Evolutionary conservation across 2,329 filamentous ascomycete species (phyloP), one percentile per base, ranked within the genome.

Genomic region (Chaetomium globosum): DNA sequence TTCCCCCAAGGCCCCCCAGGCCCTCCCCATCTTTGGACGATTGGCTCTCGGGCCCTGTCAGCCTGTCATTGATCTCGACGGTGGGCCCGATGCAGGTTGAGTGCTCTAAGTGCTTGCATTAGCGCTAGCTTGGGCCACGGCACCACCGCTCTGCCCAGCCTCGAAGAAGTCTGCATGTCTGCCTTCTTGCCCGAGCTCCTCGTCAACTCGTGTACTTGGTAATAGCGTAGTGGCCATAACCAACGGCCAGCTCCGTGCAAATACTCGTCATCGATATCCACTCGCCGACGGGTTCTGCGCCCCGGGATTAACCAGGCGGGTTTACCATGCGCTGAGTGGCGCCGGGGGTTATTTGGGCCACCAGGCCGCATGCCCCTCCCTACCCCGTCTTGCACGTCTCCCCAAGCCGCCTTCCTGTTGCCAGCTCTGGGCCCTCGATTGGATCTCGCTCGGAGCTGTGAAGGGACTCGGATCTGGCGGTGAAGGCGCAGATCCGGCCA

Each of bases 91-190:
- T 23, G 48, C 49, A 46, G 58, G 26, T 52, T 52, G 48, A 48
- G 33, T 59, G 48, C 43, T 54, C 26, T 66, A 36, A 64, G 65
- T 64, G 61, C 61, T 56, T 66, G 65, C 65, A 66, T 66, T 66
- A 66, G 65, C 61, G 65, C n/a, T 4, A 43, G 4, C 12, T 56
- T 48, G 48, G 33, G 55, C n/a, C 55, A 48, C 46, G 46, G 46
- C 46, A 16, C 51, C 28, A n/a, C 16, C 28, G n/a, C 52, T 19
- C 52, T 30, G 28, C 28, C 19, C 16, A 19, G 10, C 10, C 28
- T 52, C 10, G 23, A 26, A 26, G 19, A 10, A 12, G 9, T 36
- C 33, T 33, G 31, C 7, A 8, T 33, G 7, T 33, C 31, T 36
- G 33, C 26, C 26, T 26, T 26, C 26, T 26, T 26, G 26, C 26